These are phyloP conservation scores for Talaromyces amestolkiae DNA, from an alignment of 2,329 filamentous ascomycete genomes.

Conservation along the genomic window DNA sequence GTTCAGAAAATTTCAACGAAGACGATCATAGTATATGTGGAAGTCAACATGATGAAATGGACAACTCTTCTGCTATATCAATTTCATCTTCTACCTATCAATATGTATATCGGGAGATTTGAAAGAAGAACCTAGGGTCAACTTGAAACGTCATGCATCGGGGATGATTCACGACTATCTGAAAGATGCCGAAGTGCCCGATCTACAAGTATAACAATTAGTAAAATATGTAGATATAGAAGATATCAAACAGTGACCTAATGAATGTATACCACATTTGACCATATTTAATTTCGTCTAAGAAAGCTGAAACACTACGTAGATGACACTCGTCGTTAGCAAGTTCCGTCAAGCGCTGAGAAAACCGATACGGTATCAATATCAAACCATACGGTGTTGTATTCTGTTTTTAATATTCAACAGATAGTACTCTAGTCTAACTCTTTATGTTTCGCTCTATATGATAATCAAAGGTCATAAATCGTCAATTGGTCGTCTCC, in stretches of 20 bases:
- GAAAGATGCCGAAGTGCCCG: not conserved
- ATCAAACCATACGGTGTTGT: not conserved
- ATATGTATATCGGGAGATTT: not conserved
- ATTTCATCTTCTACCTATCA: constrained; percentile 1
- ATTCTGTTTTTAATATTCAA: not conserved
- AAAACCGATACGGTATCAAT: not conserved
- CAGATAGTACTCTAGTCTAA: not conserved
- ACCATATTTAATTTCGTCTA: not conserved
- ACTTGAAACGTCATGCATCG: not conserved
- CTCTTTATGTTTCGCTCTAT: not conserved
- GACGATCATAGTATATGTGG: not conserved
- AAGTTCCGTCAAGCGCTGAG: not conserved
- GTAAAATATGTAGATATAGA: not conserved
- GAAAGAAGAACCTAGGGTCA: not conserved
- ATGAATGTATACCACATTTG: not conserved
- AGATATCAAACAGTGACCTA: not conserved
- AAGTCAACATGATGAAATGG: not conserved
- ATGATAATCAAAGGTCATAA: not conserved
- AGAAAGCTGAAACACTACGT: too few relatives aligned
- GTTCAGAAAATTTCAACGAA: not conserved
- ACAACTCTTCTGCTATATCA: not conserved
- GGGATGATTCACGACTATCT: not conserved
- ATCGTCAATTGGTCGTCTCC: constrained; percentile 29
- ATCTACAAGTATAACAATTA: not conserved
- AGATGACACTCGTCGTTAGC: not conserved